A percentile compares a stretch with the other conserved stretches of the same genome.
These are phyloP conservation scores for Monilinia fructigena DNA, from an alignment of 2,329 filamentous ascomycete genomes.

Conservation along the genomic window DNA sequence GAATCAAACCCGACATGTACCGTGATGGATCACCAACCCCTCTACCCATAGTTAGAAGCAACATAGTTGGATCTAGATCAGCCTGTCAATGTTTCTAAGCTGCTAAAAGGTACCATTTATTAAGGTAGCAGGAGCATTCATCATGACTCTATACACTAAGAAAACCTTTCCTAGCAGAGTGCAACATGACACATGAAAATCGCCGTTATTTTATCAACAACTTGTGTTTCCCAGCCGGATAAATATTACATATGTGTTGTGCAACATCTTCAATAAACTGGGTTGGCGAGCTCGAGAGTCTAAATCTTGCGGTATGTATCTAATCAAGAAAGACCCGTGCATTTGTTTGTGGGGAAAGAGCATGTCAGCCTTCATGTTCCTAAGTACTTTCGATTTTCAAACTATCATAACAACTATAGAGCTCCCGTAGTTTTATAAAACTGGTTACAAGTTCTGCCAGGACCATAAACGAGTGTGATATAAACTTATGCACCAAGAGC, in stretches of 20 bases:
- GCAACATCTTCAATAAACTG: no score
- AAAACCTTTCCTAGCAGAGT: background rate
- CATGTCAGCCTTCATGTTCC: no score
- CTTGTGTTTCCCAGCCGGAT: background rate
- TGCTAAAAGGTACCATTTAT: background rate
- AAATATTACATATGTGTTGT: background rate
- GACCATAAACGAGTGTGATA: background rate
- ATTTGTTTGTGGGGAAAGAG: no score
- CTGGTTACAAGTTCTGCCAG: background rate
- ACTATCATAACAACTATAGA: background rate
- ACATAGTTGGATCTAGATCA: background rate
- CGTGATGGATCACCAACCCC: background rate
- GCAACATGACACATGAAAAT: background rate
- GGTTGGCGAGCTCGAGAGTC: no score
- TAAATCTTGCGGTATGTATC: background rate
- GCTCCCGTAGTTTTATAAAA: background rate
- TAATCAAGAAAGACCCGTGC: background rate
- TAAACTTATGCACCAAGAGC: background rate
- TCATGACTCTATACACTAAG: background rate
- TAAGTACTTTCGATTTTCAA: background rate
- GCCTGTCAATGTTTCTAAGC: background rate
- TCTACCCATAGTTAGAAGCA: background rate
- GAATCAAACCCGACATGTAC: background rate
- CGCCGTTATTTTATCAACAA: background rate
- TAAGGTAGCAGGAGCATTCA: background rate